A percentile compares a stretch with the other conserved stretches of the same genome.
Evolutionary conservation across 179 eudicot species (phyloP).

Genomic region (Camellia oleifera): DNA sequence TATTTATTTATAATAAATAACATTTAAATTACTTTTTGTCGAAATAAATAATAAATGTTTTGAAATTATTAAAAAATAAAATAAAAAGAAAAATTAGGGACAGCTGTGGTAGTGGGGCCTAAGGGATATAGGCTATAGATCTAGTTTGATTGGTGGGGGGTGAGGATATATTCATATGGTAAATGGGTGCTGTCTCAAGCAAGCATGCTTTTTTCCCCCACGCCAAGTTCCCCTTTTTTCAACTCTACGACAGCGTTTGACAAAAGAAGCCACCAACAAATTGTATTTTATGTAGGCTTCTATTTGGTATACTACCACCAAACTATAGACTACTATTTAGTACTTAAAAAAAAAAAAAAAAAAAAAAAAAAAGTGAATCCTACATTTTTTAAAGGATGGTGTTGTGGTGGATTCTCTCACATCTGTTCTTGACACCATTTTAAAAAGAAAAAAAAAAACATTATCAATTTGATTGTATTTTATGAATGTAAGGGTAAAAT

Average conservation of each 20-base stretch:
- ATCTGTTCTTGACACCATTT: background rate
- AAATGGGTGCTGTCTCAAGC: background rate
- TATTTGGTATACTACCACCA: background rate
- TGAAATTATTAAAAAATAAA: too few relatives aligned
- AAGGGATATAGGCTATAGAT: background rate
- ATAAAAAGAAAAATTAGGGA: too few relatives aligned
- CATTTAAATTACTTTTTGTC: too few relatives aligned
- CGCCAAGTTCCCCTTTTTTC: background rate
- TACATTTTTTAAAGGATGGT: background rate
- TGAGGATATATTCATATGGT: too few relatives aligned
- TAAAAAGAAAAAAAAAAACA: too few relatives aligned
- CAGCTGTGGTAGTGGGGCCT: too few relatives aligned
- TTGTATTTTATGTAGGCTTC: background rate
- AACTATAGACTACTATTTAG: background rate
- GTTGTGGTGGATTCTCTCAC: background rate
- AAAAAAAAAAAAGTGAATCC: background rate
- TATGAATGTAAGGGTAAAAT: too few relatives aligned
- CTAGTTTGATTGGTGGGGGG: background rate
- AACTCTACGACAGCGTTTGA: constrained; percentile 8
- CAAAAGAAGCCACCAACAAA: background rate
- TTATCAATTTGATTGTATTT: background rate
- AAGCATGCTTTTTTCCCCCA: background rate
- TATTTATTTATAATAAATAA: too few relatives aligned
- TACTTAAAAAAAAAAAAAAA: too few relatives aligned
- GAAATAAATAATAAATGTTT: too few relatives aligned